A percentile compares a stretch with the other conserved stretches of the same genome.
These are phyloP conservation scores for Trichomonas tenax DNA, from an alignment of 208 protist species.

Conservation along the genomic window DNA sequence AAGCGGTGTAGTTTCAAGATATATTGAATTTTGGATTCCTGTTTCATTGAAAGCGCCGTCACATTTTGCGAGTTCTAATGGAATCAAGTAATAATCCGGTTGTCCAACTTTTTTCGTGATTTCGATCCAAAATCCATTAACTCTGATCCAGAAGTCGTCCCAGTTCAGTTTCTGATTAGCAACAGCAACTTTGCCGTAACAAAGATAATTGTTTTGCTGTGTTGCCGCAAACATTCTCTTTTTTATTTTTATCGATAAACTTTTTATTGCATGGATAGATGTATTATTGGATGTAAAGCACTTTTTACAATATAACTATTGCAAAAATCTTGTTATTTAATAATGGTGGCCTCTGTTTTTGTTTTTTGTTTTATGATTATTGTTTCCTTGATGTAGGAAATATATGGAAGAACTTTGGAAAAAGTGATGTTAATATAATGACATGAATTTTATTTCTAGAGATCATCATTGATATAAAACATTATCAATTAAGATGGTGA, in stretches of 20 bases:
- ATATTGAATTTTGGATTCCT: background rate
- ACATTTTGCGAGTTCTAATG: background rate
- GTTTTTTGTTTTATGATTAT: too few relatives aligned
- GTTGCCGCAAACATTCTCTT: background rate
- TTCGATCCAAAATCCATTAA: background rate
- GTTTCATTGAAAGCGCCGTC: background rate
- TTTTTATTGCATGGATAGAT: too few relatives aligned
- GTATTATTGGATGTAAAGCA: too few relatives aligned
- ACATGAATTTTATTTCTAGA: too few relatives aligned
- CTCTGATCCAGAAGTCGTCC: background rate
- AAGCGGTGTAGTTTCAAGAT: background rate
- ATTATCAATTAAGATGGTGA: too few relatives aligned
- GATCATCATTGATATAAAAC: too few relatives aligned
- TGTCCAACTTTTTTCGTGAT: background rate
- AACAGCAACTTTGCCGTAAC: background rate
- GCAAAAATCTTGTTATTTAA: too few relatives aligned
- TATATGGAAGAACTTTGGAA: too few relatives aligned
- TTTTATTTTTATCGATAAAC: background rate
- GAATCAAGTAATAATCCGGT: background rate
- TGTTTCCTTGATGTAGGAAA: too few relatives aligned
- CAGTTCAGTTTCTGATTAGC: background rate
- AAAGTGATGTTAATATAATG: too few relatives aligned
- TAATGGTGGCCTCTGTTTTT: too few relatives aligned
- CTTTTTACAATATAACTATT: too few relatives aligned
- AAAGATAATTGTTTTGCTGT: background rate